Evolutionary conservation across 2,329 filamentous ascomycete species (phyloP).

Genomic region (Epichloe glyceriae): DNA sequence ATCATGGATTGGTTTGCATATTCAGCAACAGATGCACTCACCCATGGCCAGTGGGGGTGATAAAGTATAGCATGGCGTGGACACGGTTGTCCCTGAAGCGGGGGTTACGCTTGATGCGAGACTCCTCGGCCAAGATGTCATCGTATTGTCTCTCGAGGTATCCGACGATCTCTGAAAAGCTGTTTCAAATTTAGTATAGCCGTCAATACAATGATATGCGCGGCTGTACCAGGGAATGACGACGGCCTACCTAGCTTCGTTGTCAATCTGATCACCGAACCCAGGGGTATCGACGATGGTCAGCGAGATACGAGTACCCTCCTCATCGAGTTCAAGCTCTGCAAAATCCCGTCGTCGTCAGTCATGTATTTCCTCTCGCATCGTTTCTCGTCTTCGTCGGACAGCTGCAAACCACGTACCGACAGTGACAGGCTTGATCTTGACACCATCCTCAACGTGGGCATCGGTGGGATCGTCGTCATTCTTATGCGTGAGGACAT

Average conservation of each 20-base stretch:
- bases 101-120: conserved; percentile 99
- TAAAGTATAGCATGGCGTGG: conserved; percentile 97
- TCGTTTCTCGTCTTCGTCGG: not conserved
- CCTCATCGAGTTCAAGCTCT: conserved; percentile 95
- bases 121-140: conserved; percentile 97
- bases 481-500: conserved; percentile 82
- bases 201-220: not conserved
- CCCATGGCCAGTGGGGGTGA: conserved; percentile 94
- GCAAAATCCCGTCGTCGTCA: conserved; percentile 4
- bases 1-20: not conserved
- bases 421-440: conserved; percentile 97
- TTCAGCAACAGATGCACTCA: conserved; percentile 27
- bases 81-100: conserved; percentile 98
- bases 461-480: conserved; percentile 79
- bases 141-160: conserved; percentile 99
- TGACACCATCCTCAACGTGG: conserved; percentile 90
- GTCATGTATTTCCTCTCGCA: not conserved
- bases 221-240: not conserved
- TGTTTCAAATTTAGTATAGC: conserved; percentile 21
- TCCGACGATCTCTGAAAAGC: conserved; percentile 94
- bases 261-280: conserved; percentile 98
- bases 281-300: conserved; percentile 98
- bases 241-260: conserved; percentile 71
- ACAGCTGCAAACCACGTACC: conserved; percentile 38
- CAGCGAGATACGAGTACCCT: conserved; percentile 93